Evolutionary conservation across 345 rosid species (phyloP).

Genomic region (Gossypium thurberi): DNA sequence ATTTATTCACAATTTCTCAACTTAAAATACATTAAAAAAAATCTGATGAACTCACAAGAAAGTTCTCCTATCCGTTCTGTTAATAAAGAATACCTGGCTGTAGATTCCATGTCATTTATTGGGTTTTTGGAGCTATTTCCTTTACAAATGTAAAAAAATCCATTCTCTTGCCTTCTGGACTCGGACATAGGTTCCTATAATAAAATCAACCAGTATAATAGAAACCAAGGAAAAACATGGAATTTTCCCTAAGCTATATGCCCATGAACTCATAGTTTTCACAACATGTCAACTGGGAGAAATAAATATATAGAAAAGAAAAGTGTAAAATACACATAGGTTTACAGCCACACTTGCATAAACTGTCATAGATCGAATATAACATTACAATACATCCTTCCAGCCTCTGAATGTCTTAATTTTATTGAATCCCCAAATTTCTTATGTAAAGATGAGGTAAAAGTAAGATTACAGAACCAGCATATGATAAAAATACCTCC

Average conservation of each 20-base stretch:
- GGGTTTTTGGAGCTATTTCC: conserved; percentile 25
- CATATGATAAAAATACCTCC: neutral
- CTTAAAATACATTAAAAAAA: neutral
- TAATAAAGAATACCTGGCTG: conserved; percentile 40
- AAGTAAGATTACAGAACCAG: neutral
- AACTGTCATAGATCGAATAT: neutral
- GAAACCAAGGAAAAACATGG: neutral
- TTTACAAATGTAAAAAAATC: conserved; percentile 36
- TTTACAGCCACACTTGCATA: neutral
- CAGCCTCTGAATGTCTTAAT: neutral
- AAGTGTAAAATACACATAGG: neutral
- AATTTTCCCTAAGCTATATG: neutral
- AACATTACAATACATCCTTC: neutral
- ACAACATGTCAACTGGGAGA: neutral
- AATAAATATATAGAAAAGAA: neutral
- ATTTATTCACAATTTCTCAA: neutral
- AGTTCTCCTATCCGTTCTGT: conserved; percentile 13
- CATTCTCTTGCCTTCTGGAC: conserved; percentile 49
- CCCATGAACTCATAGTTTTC: neutral
- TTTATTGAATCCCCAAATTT: neutral
- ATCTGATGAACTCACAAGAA: conserved; percentile 2
- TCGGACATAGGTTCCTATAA: conserved; percentile 49
- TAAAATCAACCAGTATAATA: neutral
- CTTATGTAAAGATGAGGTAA: neutral
- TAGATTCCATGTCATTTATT: conserved; percentile 28